Evolutionary conservation across 805 yeast species (phyloP).

Genomic region (Zygosaccharomyces kombuchaensis): DNA sequence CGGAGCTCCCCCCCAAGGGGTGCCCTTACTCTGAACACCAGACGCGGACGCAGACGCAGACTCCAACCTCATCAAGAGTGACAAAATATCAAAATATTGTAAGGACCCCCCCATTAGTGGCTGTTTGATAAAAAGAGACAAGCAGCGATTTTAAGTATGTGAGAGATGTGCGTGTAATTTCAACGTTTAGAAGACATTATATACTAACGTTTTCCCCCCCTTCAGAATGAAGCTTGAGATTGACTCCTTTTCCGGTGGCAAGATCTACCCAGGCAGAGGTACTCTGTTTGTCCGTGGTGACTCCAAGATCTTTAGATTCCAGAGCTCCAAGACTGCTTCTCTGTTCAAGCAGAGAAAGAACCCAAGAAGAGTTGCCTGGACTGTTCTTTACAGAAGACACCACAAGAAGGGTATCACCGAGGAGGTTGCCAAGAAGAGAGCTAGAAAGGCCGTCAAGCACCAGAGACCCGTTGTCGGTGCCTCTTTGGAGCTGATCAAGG

Average conservation of each 20-base stretch:
- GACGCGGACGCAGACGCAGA: not conserved
- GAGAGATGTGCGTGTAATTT: not conserved
- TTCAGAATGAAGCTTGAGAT: conserved; percentile 92
- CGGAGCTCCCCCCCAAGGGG: not conserved
- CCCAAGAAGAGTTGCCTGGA: conserved; percentile 99
- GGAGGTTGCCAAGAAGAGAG: conserved; percentile 95
- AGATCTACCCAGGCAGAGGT: conserved; percentile 99
- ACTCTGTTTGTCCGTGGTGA: conserved; percentile 98
- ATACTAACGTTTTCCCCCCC: not conserved
- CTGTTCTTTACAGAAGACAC: conserved; percentile 98
- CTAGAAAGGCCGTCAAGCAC: conserved; percentile 96
- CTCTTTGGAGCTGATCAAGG: conserved; percentile 95
- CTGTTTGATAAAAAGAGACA: not conserved
- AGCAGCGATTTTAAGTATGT: not conserved
- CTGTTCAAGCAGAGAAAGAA: conserved; percentile 99
- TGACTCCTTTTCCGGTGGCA: conserved; percentile 98
- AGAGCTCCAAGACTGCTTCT: conserved; percentile 94
- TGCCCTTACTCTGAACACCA: not conserved
- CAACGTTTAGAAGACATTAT: not conserved
- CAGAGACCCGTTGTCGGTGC: conserved; percentile 99
- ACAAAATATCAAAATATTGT: conserved; percentile 3
- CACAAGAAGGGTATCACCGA: conserved; percentile 99
- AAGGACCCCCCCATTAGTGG: not conserved
- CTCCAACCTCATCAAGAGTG: conserved; percentile 2
- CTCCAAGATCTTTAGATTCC: conserved; percentile 99